Percentiles rank a stretch among this genome's conserved stretches.
Conservation (phyloP, 2,329 filamentous ascomycete species). For the Nemania sp. region DNA sequence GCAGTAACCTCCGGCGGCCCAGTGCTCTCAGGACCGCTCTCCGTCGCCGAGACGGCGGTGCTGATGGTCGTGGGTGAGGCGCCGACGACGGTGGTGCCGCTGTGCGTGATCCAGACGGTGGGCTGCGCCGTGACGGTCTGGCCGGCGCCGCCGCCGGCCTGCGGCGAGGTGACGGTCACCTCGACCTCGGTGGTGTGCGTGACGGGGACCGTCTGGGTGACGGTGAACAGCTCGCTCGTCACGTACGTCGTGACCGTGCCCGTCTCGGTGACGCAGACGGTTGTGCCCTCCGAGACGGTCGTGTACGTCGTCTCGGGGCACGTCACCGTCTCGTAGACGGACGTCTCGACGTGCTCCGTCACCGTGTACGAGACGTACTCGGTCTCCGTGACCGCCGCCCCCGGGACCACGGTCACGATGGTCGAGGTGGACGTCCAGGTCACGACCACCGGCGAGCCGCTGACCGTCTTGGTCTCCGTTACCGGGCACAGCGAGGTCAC, state of each 20-base stretch:
- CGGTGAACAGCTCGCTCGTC: conserved; percentile 44
- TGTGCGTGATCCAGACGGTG: conserved; percentile 40
- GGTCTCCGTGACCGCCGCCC: conserved; percentile 30
- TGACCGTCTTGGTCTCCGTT: conserved; percentile 50
- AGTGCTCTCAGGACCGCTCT: neutral
- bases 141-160: conserved; percentile 35
- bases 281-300: conserved; percentile 49
- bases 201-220: conserved; percentile 47
- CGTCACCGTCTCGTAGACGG: conserved; percentile 45
- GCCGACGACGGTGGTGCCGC: conserved; percentile 42
- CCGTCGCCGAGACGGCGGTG: conserved; percentile 29
- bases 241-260: conserved; percentile 47
- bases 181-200: conserved; percentile 47
- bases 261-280: conserved; percentile 49
- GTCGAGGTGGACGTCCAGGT: conserved; percentile 48
- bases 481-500: conserved; percentile 51
- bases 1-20: neutral
- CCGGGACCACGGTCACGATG: conserved; percentile 39
- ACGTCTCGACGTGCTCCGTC: conserved; percentile 38
- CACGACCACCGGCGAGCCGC: conserved; percentile 47
- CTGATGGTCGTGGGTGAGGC: conserved; percentile 30
- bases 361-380: conserved; percentile 42
- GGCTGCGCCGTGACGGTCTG: conserved; percentile 44
- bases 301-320: conserved; percentile 48
- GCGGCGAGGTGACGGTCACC: conserved; percentile 47